Evolutionary conservation across 2,329 filamentous ascomycete genomes (phyloP).

Genomic region (Bipolaris oryzae): DNA sequence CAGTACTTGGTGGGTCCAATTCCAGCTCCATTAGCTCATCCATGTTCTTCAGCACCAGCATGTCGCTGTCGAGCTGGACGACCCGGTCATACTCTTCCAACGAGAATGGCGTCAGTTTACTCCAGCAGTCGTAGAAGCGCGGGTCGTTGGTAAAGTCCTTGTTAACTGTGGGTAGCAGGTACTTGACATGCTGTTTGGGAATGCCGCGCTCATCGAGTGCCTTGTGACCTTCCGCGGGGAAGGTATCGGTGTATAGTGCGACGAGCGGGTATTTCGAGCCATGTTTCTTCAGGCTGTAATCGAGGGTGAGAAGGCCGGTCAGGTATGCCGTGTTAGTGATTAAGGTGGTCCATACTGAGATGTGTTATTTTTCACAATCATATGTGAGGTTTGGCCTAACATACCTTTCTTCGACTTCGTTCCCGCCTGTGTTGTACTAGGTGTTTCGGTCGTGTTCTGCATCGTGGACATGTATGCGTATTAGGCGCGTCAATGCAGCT

Average conservation of each 20-base stretch:
- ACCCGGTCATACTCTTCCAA: constrained; percentile 78
- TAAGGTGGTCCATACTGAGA: constrained; percentile 79
- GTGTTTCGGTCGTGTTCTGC: constrained; percentile 7
- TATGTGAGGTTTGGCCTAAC: constrained; percentile 1
- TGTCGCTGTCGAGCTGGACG: constrained; percentile 86
- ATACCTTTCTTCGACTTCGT: constrained; percentile 49
- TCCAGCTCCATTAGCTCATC: constrained; percentile 87
- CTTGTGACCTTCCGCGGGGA: constrained; percentile 69
- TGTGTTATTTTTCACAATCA: constrained; percentile 1
- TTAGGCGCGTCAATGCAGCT: neutral
- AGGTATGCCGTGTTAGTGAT: constrained; percentile 87
- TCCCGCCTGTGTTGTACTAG: constrained; percentile 20
- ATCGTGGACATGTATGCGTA: constrained; percentile 1
- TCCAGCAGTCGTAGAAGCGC: constrained; percentile 90
- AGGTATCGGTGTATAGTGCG: constrained; percentile 79
- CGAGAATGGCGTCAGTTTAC: constrained; percentile 80
- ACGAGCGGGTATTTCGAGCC: constrained; percentile 76
- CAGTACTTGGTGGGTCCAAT: constrained; percentile 64
- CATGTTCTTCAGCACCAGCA: constrained; percentile 84
- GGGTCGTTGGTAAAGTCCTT: constrained; percentile 78
- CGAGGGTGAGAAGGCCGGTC: constrained; percentile 79
- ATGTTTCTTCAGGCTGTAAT: constrained; percentile 72
- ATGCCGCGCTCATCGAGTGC: constrained; percentile 75
- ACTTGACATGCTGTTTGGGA: constrained; percentile 70
- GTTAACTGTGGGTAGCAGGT: constrained; percentile 69